Evolutionary conservation across 1,284 basidiomycete genomes (phyloP), one percentile per base, ranked within the genome.

Genomic region (Peniophora sp.): DNA sequence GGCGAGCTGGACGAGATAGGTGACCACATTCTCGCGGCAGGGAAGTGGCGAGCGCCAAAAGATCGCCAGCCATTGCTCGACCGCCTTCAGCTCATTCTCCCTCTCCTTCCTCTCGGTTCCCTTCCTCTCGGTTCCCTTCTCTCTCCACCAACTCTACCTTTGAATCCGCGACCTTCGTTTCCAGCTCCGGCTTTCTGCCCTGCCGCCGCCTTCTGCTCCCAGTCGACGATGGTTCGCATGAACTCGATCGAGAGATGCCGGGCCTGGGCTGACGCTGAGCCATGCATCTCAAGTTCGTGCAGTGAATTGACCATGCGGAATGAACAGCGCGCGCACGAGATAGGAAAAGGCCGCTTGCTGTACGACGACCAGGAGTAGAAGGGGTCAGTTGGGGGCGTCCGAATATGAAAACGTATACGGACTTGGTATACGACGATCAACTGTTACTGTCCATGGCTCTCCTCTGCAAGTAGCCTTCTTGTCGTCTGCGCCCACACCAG

Each of bases 321-420:
- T 82, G 66, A 99, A 99, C 32, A 97, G 74, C 15, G 92, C 89
- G 43, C 97, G 87, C 54, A 93, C 91, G 47, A 91, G 85, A 71
- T 91, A 99, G 73, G 99, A 99, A 3, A 97, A 76, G 51, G 93
- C 81, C 1, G 90, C 83, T 58, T 99, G 93, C 54, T 93, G 89
- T 53, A 94, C 86, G 51, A 99, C 86, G 51, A 99, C 81, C 37
- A 8, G n/a, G 15, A n/a, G n/a, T n/a, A 8, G n/a, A 41, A 5
- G n/a, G 6, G 15, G n/a, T 41, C 18, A 41, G 37, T n/a, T n/a
- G 6, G 15, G n/a, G n/a, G 37, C 6, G 15, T 20, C 5, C 37
- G 15, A 10, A 10, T 36, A n/a, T 15, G n/a, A 6, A 41, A 5
- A 8, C 6, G 37, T 8, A 32, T 32, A 41, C 37, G n/a, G 8